Base-by-base conservation (phyloP, 495 filamentous ascomycete genomes). In the Hypoxylon subgilvum region DNA sequence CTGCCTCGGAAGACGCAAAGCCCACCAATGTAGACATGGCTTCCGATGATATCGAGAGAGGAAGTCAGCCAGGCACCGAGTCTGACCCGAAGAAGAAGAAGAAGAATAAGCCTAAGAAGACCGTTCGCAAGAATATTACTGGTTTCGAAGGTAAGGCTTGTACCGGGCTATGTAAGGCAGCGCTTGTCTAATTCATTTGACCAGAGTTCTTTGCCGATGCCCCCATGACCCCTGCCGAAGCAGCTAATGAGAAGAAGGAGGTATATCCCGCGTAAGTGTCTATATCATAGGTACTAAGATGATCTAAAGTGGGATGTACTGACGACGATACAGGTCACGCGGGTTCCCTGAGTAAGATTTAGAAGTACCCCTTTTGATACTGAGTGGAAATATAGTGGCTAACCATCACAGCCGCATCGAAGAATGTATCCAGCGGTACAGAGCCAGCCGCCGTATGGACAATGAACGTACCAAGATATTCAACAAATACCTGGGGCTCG, bases 371-470 rank as follows among this genome's bases (percentile, higher is more conserved):
- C 19, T 21, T 16, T 28, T 14, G 23, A 12, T 49, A 30, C 42
- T 14, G 16, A 6, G 28, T 27, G 13, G 7, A 9, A 42, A 16
- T 10, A 38, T 22, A 5, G 28, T 34, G 40, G 36, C 56, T 61
- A 40, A 65, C 45, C 12, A 44, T 36, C 45, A 65, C 27, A 88
- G 86, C 36, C 91, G 94, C 34, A 89, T 97, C 13, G 87, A 97
- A 68, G 85, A 84, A 53, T 94, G 89, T 31, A 86, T 97, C 25
- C 86, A 91, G 52, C 88, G 91, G 6, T 99, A 86, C 76, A 79
- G 86, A 53, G 76, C 79, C 34, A 86, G 84, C 31, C 89, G 92
- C 18, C 91, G 88, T 49, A 79, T 96, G 47, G 82, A 91, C 48
- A 67, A 73, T 8, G 69, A 79, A 2, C 82, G 84, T 45, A 72